Evolutionary conservation across 176 grass and related monocot genomes (phyloP).

Genomic region (Miscanthus lutarioriparius): DNA sequence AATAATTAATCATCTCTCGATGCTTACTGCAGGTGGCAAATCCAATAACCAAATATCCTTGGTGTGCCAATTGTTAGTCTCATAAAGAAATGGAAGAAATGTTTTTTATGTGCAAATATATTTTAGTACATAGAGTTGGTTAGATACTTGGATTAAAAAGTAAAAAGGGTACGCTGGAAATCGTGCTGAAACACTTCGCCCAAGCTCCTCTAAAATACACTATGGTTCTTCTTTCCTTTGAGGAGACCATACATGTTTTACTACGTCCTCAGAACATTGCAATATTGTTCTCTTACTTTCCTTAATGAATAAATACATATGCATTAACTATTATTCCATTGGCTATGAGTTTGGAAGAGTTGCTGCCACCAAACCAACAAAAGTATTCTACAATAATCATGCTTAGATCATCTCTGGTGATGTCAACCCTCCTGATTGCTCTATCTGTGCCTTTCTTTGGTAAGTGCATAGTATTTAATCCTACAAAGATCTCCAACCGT

Average conservation of each 20-base stretch:
- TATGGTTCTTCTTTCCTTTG: neutral
- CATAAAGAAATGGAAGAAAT: neutral
- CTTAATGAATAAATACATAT: conserved; percentile 66
- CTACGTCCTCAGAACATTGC: neutral
- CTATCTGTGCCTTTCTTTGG: conserved; percentile 84
- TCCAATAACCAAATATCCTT: conserved; percentile 98
- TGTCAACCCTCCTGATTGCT: conserved; percentile 71
- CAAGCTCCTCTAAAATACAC: neutral
- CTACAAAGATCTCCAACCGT: neutral
- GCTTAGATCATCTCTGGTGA: conserved; percentile 67
- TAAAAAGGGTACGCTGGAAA: neutral
- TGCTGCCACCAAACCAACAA: conserved; percentile 60
- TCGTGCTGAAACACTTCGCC: neutral
- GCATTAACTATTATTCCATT: conserved; percentile 76
- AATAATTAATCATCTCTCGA: conserved; percentile 3
- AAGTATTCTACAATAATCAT: conserved; percentile 67
- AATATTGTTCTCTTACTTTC: neutral
- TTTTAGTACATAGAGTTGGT: neutral
- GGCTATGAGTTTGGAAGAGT: conserved; percentile 88
- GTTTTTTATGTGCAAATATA: neutral
- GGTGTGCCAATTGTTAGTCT: neutral
- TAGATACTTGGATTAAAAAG: neutral
- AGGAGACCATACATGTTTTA: neutral
- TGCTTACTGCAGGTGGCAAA: conserved; percentile 81
- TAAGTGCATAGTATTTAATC: conserved; percentile 41